Conservation (phyloP, 345 rosid genomes). For the Euphorbia tirucalli region DNA sequence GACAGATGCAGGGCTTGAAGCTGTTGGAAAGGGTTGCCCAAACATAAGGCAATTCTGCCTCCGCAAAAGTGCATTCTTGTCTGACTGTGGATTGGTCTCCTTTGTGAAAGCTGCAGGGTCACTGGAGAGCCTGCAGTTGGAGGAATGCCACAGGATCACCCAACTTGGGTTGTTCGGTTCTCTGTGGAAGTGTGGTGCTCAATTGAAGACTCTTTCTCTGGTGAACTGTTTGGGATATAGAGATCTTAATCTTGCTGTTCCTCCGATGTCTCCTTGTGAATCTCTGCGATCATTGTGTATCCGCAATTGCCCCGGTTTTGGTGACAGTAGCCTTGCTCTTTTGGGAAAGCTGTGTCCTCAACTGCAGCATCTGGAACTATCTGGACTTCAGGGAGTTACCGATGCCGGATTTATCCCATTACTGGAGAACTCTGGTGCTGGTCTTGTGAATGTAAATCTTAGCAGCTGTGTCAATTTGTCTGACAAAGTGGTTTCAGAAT, state of each 20-base stretch:
- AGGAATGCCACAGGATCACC: constrained; percentile 94
- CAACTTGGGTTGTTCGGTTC: constrained; percentile 80
- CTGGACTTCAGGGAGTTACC: constrained; percentile 63
- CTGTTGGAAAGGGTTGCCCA: constrained; percentile 80
- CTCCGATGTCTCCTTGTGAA: constrained; percentile 42
- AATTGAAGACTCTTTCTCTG: constrained; percentile 63
- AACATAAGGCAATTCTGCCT: constrained; percentile 61
- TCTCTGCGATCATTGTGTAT: constrained; percentile 59
- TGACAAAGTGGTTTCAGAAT: constrained; percentile 41
- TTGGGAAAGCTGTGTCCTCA: constrained; percentile 76
- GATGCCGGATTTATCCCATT: constrained; percentile 67
- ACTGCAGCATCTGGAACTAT: constrained; percentile 60
- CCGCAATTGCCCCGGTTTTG: constrained; percentile 85
- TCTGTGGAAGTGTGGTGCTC: constrained; percentile 62
- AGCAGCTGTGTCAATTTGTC: constrained; percentile 59
- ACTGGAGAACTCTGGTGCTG: constrained; percentile 45
- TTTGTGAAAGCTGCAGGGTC: constrained; percentile 60
- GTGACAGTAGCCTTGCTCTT: constrained; percentile 59
- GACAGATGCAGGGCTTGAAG: constrained; percentile 71
- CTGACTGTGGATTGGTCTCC: constrained; percentile 77
- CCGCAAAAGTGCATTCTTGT: constrained; percentile 51
- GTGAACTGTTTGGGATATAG: constrained; percentile 69
- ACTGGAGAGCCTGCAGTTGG: constrained; percentile 76
- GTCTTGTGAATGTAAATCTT: constrained; percentile 61
- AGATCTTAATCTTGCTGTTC: constrained; percentile 44